Evolutionary conservation across 78 protist species (phyloP), one percentile per base, ranked within the genome.

Genomic region (Emiliania huxleyi): DNA sequence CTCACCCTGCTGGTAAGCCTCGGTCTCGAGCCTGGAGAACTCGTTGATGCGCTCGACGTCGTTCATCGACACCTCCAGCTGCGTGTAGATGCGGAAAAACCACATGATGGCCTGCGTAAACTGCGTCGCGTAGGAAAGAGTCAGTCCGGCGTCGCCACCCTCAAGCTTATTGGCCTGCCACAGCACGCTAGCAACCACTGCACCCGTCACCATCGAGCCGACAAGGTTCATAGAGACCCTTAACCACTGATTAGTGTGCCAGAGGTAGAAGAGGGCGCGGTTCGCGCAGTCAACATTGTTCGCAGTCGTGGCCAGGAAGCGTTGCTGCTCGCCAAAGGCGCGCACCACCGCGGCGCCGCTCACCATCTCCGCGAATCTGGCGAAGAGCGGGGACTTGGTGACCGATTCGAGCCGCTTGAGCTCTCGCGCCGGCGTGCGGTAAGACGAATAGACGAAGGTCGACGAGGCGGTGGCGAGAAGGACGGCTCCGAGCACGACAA

Each of bases 351-450:
- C 55, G 21, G 40, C 48, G 25, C 88, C 88, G 15, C 4, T 3
- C 29, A 38, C 26, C 26, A 8, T 1, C 23, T 43, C 88, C 25
- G 56, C 3, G 38, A 40, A 48, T 18, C 0, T 21, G 40, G 90
- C 90, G 43, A 3, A 35, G 33, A 85, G 23, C 11, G 99, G 99
- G 56, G 97, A 94, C 40, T 96, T 92, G 26, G 96, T 23, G 33
- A 96, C 45, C 1, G 95, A 33, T 23, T 95, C 97, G 2, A 97
- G 79, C 18, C 99, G 93, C 92, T 95, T 75, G 15, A 97, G 62
- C 91, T 97, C 98, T 0, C 85, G 85, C 15, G 45, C 1, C 45
- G 46, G 5, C 19, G 0, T 0, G 33, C 85, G 85, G 46, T 75
- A 75, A 11, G 11, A 48, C 23, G 23, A 48, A 33, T 35, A 40